Evolutionary conservation across 768 basidiomycete genomes (phyloP), one percentile per base, ranked within the genome.

Genomic region (Collybia sp.): DNA sequence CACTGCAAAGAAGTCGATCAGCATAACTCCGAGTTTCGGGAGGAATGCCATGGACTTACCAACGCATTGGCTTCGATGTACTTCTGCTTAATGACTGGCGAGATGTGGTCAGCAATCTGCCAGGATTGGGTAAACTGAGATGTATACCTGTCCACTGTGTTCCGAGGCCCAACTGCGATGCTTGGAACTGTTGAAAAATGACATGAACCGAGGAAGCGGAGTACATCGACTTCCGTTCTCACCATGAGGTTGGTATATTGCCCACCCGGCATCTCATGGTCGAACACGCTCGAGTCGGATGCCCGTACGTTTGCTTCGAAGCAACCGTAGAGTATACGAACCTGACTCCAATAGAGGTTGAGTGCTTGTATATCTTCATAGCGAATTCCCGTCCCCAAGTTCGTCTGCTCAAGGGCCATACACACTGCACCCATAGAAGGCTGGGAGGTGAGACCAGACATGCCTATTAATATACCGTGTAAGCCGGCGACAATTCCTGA

Each of bases 221-320:
- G 35, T 13, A 4, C 35, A 37, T 37, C 5, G 3, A 48, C 33
- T 45, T 32, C 49, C 20, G 37, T n/a, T 55, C 77, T 42, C 61
- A 92, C 90, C 90, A 93, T 93, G 55, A 93, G 71, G 65, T 93
- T 93, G 30, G 91, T 93, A 64, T 92, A 93, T 64, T 93, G 92
- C 38, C 94, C 95, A 62, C 94, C 96, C 44, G 95, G 95, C 96
- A 99, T 98, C 70, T 96, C 94, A 68, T 97, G 95, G 61, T 93
- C 93, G 65, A 97, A 99, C 44, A 98, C 94, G 68, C 91, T 93
- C 40, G 94, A 96, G 63, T 98, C 96, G 43, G 93, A 94, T 18
- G 93, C 91, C 44, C 93, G 83, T 56, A 98, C 93, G 60, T 96
- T 96, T 45, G 96, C 96, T 66, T 98, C 96, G 73, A 99, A 99